Conservation (phyloP, 306 rosid species). For the Styphnolobium japonicum region DNA sequence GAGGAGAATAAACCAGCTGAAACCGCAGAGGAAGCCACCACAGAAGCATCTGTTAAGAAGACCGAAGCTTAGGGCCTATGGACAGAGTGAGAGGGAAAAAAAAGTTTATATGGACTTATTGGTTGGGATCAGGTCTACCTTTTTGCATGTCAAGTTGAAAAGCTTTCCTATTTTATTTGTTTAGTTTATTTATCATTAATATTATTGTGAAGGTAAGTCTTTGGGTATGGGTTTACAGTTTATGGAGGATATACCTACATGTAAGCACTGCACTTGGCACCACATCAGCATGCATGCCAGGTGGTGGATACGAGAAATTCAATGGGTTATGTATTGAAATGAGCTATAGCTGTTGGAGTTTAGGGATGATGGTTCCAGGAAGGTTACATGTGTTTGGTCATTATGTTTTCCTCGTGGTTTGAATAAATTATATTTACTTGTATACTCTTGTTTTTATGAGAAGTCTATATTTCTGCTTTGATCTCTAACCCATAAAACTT, state of each 20-base stretch:
- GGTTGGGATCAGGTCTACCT: neutral
- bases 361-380: slow-evolving; percentile 21
- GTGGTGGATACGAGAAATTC: neutral
- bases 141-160: slow-evolving; percentile 40
- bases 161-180: slow-evolving; percentile 17
- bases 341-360: neutral
- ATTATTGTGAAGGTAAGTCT: slow-evolving; percentile 16
- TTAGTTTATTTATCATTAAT: neutral
- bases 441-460: neutral
- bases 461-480: neutral
- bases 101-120: neutral
- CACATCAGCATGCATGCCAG: slow-evolving; percentile 5
- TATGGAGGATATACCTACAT: slow-evolving; percentile 18
- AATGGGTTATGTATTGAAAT: neutral
- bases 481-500: neutral
- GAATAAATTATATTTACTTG: slow-evolving; percentile 38
- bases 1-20: slow-evolving; percentile 43
- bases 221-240: slow-evolving; percentile 25
- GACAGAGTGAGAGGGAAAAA: neutral
- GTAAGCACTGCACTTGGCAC: slow-evolving; percentile 16
- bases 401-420: slow-evolving; percentile 37
- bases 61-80: slow-evolving; percentile 39
- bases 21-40: neutral
- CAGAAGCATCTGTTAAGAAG: slow-evolving; percentile 39
- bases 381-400: slow-evolving; percentile 29